A percentile compares a stretch with the other conserved stretches of the same genome.
phyloP scores from a whole-genome alignment of 345 rosid species.

The Turritis glabra region DNA sequence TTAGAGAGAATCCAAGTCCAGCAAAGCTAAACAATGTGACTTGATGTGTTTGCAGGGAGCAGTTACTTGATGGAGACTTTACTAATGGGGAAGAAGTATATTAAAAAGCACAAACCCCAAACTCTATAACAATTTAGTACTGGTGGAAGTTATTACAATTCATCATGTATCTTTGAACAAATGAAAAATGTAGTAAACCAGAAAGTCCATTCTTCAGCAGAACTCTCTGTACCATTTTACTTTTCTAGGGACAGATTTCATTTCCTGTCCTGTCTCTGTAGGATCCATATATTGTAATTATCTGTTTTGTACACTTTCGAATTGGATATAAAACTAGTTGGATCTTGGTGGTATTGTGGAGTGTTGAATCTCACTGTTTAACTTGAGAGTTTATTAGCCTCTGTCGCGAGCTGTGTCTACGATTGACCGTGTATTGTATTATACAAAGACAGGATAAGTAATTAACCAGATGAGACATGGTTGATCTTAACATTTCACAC shows the following conservation, averaged over 20 bases:
- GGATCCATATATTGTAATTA: slow-evolving; percentile 21
- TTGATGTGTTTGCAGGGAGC: slow-evolving; percentile 60
- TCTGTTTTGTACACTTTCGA: slow-evolving; percentile 3
- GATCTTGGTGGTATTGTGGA: slow-evolving; percentile 6
- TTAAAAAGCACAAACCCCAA: slow-evolving; percentile 14
- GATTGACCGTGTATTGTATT: background rate
- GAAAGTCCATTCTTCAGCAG: slow-evolving; percentile 23
- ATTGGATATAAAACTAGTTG: slow-evolving; percentile 3
- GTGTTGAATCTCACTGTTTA: background rate
- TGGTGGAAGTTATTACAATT: slow-evolving; percentile 8
- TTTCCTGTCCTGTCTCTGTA: slow-evolving; percentile 4
- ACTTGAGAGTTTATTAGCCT: slow-evolving; percentile 1
- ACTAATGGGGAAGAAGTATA: slow-evolving; percentile 46
- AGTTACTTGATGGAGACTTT: slow-evolving; percentile 48
- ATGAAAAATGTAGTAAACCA: slow-evolving; percentile 10
- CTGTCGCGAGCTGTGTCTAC: background rate
- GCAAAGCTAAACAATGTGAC: slow-evolving; percentile 21
- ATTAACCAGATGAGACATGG: background rate
- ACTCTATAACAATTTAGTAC: background rate
- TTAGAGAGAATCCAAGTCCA: slow-evolving; percentile 12
- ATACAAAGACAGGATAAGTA: background rate
- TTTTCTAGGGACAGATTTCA: slow-evolving; percentile 23
- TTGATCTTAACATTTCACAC: background rate
- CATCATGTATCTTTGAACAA: slow-evolving; percentile 6
- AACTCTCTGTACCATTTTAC: slow-evolving; percentile 22